Evolutionary conservation across 768 basidiomycete species (phyloP).

Genomic region (Tylopilus sp.): DNA sequence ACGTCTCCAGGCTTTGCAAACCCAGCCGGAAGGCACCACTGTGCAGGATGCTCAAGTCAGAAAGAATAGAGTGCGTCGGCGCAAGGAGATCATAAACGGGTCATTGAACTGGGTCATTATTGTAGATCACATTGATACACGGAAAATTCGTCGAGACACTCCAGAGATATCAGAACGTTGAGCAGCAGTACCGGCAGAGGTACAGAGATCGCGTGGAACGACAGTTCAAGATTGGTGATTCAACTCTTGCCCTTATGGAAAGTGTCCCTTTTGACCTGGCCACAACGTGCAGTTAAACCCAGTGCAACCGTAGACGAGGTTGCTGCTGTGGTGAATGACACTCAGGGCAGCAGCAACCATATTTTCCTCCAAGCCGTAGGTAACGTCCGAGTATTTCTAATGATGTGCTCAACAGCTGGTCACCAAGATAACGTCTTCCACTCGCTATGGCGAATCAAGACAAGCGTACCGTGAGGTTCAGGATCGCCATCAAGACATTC

Average conservation of each 20-base stretch:
- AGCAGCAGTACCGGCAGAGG: constrained; percentile 64
- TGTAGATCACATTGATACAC: constrained; percentile 57
- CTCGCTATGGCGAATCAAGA: constrained; percentile 78
- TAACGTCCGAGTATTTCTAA: background rate
- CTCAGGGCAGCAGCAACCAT: constrained; percentile 52
- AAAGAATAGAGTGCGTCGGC: constrained; percentile 30
- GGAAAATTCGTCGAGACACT: constrained; percentile 72
- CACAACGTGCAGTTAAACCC: constrained; percentile 61
- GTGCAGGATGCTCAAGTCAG: constrained; percentile 45
- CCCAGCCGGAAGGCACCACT: constrained; percentile 29
- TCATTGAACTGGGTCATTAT: background rate
- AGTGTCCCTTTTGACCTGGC: background rate
- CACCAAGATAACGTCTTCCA: constrained; percentile 65
- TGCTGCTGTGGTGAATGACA: constrained; percentile 61
- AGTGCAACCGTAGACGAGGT: constrained; percentile 83
- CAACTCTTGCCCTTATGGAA: background rate
- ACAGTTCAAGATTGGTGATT: constrained; percentile 72
- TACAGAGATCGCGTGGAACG: constrained; percentile 67
- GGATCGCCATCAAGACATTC: constrained; percentile 81
- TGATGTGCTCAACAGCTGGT: background rate
- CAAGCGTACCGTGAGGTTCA: constrained; percentile 86
- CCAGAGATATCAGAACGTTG: constrained; percentile 74
- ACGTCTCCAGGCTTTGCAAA: constrained; percentile 56
- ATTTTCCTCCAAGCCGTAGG: constrained; percentile 76
- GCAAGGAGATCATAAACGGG: background rate